phyloP scores from a whole-genome alignment of 1,284 basidiomycete genomes.

The Farysia itapuensis region DNA sequence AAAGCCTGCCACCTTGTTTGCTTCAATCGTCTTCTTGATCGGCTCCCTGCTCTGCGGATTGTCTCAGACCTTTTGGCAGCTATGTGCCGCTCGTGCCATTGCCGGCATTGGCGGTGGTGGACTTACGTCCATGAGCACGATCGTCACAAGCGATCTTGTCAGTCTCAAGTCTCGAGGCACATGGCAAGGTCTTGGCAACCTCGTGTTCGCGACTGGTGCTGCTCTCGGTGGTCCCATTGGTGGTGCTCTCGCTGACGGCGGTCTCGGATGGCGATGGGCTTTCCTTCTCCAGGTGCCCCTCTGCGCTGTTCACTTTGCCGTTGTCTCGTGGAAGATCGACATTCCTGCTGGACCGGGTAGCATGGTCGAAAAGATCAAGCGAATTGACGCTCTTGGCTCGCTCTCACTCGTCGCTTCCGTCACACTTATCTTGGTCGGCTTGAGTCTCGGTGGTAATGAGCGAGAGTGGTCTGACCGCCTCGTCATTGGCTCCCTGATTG shows the following conservation, averaged over 20 bases:
- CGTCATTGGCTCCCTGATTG: slow-evolving; percentile 47
- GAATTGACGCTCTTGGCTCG: slow-evolving; percentile 60
- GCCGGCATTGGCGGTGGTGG: slow-evolving; percentile 63
- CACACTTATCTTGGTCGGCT: slow-evolving; percentile 57
- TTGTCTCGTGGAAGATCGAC: slow-evolving; percentile 60
- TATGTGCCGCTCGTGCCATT: slow-evolving; percentile 60
- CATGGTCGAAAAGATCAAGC: slow-evolving; percentile 61
- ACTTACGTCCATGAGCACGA: slow-evolving; percentile 61
- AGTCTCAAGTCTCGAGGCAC: slow-evolving; percentile 61
- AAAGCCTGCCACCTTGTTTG: slow-evolving; percentile 55
- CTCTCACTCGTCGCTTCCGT: slow-evolving; percentile 60
- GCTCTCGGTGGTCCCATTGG: slow-evolving; percentile 57
- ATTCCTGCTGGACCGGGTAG: slow-evolving; percentile 60
- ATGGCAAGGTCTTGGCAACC: slow-evolving; percentile 60
- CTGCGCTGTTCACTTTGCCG: slow-evolving; percentile 59
- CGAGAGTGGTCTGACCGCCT: slow-evolving; percentile 49
- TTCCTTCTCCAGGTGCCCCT: slow-evolving; percentile 60
- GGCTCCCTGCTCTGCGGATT: slow-evolving; percentile 57
- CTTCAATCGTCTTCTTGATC: slow-evolving; percentile 51
- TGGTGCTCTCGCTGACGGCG: slow-evolving; percentile 48
- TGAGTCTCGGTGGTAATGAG: slow-evolving; percentile 58
- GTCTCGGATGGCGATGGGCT: slow-evolving; percentile 55
- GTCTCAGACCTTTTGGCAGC: slow-evolving; percentile 52
- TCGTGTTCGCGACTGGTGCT: slow-evolving; percentile 58
- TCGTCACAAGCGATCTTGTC: slow-evolving; percentile 62